A percentile compares a stretch with the other conserved stretches of the same genome.
These are phyloP conservation scores for Acacia concinna DNA, from an alignment of 331 rosid genomes.

Conservation along the genomic window DNA sequence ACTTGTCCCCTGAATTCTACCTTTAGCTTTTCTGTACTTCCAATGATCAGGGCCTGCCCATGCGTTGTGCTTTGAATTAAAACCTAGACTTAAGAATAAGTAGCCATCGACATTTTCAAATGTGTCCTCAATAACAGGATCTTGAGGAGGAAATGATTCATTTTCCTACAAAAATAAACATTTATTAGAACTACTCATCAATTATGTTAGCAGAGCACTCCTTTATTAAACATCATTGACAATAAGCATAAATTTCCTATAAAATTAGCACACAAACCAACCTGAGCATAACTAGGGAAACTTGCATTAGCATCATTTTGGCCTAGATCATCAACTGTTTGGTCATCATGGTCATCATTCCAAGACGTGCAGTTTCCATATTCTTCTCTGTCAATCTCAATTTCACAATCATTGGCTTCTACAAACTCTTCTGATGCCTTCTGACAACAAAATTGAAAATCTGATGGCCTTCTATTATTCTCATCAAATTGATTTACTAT, in stretches of 20 bases:
- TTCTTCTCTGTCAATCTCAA: conserved; percentile 51
- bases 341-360: conserved; percentile 63
- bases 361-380: conserved; percentile 50
- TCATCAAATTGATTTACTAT: conserved; percentile 75
- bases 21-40: conserved; percentile 79
- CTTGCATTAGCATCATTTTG: conserved; percentile 56
- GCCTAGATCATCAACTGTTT: conserved; percentile 54
- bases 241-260: conserved; percentile 8
- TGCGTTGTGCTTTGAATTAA: conserved; percentile 72
- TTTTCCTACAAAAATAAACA: conserved; percentile 54
- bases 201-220: conserved; percentile 13
- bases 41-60: conserved; percentile 99
- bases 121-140: conserved; percentile 51
- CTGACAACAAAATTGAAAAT: conserved; percentile 39
- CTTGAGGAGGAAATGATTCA: conserved; percentile 50
- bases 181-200: conserved; percentile 20
- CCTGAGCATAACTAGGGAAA: conserved; percentile 71
- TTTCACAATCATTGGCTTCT: conserved; percentile 44
- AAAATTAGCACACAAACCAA: conserved; percentile 28
- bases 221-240: conserved; percentile 21
- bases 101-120: conserved; percentile 70
- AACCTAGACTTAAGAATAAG: conserved; percentile 74
- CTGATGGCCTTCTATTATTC: conserved; percentile 73
- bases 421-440: conserved; percentile 46
- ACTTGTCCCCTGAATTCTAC: conserved; percentile 38